Evolutionary conservation across 1,284 basidiomycete species (phyloP), one percentile per base, ranked within the genome.

Genomic region (Ustilago lituana): DNA sequence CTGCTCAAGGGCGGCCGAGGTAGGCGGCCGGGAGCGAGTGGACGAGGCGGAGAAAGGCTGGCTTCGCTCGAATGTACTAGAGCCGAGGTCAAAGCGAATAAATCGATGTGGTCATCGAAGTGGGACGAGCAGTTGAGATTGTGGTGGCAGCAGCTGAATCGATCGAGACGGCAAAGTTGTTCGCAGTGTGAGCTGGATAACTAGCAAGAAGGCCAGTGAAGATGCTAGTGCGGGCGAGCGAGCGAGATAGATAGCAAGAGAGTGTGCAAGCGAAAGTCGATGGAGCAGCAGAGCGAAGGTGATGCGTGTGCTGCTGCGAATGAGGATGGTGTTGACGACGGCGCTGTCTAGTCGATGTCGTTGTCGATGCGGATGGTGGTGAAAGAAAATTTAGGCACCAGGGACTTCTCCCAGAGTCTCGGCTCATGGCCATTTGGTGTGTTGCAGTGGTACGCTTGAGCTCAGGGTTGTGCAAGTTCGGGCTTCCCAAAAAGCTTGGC

Each of bases 21-120:
- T 23, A 40, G 38, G 39, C 50, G 50, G 55, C 41, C 55, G 33
- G 47, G 29, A 35, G 47, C 48, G 27, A 6, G 27, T 6, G 7
- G 27, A 29, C 27, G 35, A 38, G 19, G 35, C 27, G 31, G 24
- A 23, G 37, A 49, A 29, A 29, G 19, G 31, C 12, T 15, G 20
- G 19, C 15, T 27, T 4, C n/a, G 27, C 33, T 47, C 33, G 45
- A 47, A 15, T 26, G 35, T 15, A 23, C 15, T 26, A 24, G 43
- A 7, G 29, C 1, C 31, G 23, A 35, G 32, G 15, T 23, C 23
- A 26, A 29, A 27, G 29, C 27, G 19, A 26, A 12, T n/a, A n/a
- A n/a, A 7, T 12, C 27, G 12, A 29, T 29, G 27, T 12, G 45
- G 20, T 22, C 20, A 26, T 32, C 7, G 45, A 37, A 10, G 39